Conservation (phyloP, 2,329 filamentous ascomycete genomes). For the Claviceps sp. region DNA sequence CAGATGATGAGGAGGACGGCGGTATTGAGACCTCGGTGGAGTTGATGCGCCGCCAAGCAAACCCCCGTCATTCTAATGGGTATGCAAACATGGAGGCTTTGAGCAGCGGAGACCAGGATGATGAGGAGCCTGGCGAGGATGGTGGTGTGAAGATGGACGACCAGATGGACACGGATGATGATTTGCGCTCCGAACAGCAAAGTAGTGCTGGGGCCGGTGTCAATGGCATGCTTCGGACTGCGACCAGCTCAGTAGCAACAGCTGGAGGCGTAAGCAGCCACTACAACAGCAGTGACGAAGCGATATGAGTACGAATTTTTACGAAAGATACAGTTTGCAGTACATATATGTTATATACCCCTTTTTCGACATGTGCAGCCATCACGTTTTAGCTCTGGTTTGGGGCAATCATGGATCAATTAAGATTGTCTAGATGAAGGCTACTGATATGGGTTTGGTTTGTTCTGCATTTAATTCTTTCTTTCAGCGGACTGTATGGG, state of each 20-base stretch:
- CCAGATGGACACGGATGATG: conserved; percentile 7
- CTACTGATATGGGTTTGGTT: too few species aligned
- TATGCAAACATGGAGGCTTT: conserved; percentile 27
- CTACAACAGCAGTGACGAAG: conserved; percentile 18
- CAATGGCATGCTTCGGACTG: conserved; percentile 14
- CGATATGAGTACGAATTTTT: not conserved
- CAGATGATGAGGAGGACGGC: conserved; percentile 15
- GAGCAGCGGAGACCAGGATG: conserved; percentile 28
- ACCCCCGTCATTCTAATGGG: conserved; percentile 26
- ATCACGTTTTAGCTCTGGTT: too few species aligned
- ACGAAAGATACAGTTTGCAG: too few species aligned
- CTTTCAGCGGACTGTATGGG: too few species aligned
- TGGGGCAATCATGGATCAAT: too few species aligned
- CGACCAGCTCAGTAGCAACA: conserved; percentile 26
- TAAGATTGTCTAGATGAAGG: too few species aligned
- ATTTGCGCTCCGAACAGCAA: conserved; percentile 6
- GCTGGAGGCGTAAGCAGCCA: conserved; percentile 26
- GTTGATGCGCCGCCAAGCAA: conserved; percentile 20
- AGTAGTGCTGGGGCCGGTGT: conserved; percentile 19
- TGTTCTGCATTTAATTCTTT: too few species aligned
- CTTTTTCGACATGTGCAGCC: too few species aligned
- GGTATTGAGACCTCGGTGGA: conserved; percentile 17
- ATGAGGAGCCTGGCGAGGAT: conserved; percentile 25
- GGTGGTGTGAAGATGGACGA: conserved; percentile 16
- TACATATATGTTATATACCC: too few species aligned